Conservation (phyloP, 768 basidiomycete genomes). For the Tylopilus sp. region DNA sequence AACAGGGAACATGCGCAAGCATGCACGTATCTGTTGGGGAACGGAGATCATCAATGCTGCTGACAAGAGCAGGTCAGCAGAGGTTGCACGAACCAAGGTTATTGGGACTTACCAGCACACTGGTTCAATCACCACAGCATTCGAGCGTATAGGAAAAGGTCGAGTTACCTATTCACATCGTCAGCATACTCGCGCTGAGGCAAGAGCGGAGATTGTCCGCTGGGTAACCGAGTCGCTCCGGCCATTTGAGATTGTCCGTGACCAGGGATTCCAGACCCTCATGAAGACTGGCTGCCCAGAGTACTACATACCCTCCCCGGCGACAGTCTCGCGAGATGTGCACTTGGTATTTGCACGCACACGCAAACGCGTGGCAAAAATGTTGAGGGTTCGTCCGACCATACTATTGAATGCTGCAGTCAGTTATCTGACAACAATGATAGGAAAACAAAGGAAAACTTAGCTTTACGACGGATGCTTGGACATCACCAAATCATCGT, state of each 20-base stretch:
- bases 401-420: too few species aligned
- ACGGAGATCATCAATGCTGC: background rate
- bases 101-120: background rate
- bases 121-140: background rate
- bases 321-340: background rate
- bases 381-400: background rate
- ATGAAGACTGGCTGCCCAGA: background rate
- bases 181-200: too few species aligned
- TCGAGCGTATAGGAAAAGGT: background rate
- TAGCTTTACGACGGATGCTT: background rate
- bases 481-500: background rate
- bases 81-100: background rate
- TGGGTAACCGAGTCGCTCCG: too few species aligned
- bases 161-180: background rate
- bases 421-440: background rate
- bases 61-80: background rate
- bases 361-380: background rate
- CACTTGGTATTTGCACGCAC: background rate
- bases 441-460: background rate
- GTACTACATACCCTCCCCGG: background rate
- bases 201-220: too few species aligned
- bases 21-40: background rate
- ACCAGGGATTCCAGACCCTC: too few species aligned
- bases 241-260: too few species aligned
- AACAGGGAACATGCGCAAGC: background rate